Evolutionary conservation across 352 stramenopile genomes (phyloP).

Genomic region (Phytophthora tubulina): DNA sequence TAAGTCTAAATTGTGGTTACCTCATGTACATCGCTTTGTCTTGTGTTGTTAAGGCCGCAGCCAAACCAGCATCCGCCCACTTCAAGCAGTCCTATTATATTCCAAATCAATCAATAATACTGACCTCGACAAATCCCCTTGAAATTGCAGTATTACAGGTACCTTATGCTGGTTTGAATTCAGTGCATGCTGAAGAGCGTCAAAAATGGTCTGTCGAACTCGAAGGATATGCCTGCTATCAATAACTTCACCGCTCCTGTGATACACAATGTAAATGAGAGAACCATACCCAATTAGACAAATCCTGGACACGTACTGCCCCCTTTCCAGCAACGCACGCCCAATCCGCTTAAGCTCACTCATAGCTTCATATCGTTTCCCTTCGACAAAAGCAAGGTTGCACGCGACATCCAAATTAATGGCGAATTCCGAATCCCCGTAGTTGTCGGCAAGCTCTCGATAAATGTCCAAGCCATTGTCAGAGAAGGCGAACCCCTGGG

Average conservation of each 20-base stretch:
- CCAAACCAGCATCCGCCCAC: slow-evolving; percentile 52
- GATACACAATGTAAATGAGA: slow-evolving; percentile 13
- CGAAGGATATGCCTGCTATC: slow-evolving; percentile 22
- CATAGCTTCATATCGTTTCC: slow-evolving; percentile 46
- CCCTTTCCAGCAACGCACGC: slow-evolving; percentile 34
- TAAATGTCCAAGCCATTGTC: slow-evolving; percentile 70
- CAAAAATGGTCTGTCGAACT: slow-evolving; percentile 57
- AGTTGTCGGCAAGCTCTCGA: slow-evolving; percentile 66
- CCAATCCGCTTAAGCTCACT: slow-evolving; percentile 53
- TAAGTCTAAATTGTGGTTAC: slow-evolving; percentile 32
- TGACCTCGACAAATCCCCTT: not conserved
- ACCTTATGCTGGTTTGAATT: slow-evolving; percentile 58
- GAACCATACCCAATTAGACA: not conserved
- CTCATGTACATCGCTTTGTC: slow-evolving; percentile 66
- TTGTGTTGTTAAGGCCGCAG: slow-evolving; percentile 28
- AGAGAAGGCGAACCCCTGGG: slow-evolving; percentile 54
- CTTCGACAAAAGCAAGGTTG: slow-evolving; percentile 50
- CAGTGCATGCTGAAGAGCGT: slow-evolving; percentile 51
- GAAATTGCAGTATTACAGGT: not conserved
- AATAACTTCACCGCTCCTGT: slow-evolving; percentile 20
- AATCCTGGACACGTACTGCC: slow-evolving; percentile 33
- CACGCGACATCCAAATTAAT: slow-evolving; percentile 80
- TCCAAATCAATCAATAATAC: not conserved
- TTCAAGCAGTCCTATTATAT: slow-evolving; percentile 56
- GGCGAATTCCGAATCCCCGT: slow-evolving; percentile 58